A percentile compares a stretch with the other conserved stretches of the same genome.
phyloP scores from a whole-genome alignment of 2,329 filamentous ascomycete genomes.

The Cadophora gregata region DNA sequence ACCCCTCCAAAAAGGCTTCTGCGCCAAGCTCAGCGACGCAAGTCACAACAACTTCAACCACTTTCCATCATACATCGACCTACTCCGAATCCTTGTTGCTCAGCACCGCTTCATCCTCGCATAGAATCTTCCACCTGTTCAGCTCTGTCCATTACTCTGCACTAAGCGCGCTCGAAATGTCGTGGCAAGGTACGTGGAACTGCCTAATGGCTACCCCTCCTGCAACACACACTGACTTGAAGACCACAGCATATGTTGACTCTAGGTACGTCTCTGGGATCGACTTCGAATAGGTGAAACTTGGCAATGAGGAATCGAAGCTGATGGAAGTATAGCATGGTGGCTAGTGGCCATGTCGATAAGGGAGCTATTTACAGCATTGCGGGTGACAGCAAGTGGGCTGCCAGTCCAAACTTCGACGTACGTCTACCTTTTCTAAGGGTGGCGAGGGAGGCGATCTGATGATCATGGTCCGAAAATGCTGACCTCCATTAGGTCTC shows the following conservation, averaged over 20 bases:
- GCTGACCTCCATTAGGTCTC: slow-evolving; percentile 54
- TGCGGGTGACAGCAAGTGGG: slow-evolving; percentile 83
- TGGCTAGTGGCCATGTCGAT: slow-evolving; percentile 79
- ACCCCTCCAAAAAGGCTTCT: slow-evolving; percentile 15
- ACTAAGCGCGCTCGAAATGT: slow-evolving; percentile 58
- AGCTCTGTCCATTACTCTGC: slow-evolving; percentile 17
- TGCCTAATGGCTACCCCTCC: slow-evolving; percentile 39
- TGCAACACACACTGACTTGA: slow-evolving; percentile 33
- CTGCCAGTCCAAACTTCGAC: slow-evolving; percentile 68
- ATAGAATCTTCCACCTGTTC: slow-evolving; percentile 16
- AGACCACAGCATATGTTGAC: slow-evolving; percentile 62
- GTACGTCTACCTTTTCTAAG: slow-evolving; percentile 36
- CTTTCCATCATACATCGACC: slow-evolving; percentile 28
- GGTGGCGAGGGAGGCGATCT: not conserved
- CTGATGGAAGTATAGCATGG: slow-evolving; percentile 64
- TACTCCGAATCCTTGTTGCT: slow-evolving; percentile 19
- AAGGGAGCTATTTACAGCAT: slow-evolving; percentile 84
- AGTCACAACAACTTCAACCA: slow-evolving; percentile 28
- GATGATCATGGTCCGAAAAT: not conserved
- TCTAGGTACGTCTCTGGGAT: slow-evolving; percentile 55
- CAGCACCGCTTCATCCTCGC: slow-evolving; percentile 16
- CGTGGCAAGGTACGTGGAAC: slow-evolving; percentile 71
- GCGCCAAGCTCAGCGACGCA: slow-evolving; percentile 11
- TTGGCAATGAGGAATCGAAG: not conserved
- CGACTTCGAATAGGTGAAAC: not conserved